These are phyloP conservation scores for Rhodotorula paludigena DNA, from an alignment of 768 basidiomycete species.

Conservation along the genomic window DNA sequence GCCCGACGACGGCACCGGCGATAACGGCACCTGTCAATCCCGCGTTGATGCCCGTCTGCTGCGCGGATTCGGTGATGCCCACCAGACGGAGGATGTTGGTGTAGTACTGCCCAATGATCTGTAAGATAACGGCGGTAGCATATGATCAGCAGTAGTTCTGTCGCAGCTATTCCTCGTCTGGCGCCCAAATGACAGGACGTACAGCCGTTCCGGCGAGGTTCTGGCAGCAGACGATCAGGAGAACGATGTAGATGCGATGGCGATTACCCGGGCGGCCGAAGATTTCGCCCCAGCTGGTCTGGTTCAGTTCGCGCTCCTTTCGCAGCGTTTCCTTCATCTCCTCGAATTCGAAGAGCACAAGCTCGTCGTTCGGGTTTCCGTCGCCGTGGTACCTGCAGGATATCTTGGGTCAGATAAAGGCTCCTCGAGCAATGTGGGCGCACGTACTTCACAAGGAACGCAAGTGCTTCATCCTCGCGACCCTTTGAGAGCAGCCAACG, in stretches of 20 bases:
- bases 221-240: constrained; percentile 29
- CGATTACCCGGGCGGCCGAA: constrained; percentile 18
- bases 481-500: constrained; percentile 40
- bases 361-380: constrained; percentile 40
- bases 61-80: too few relatives aligned
- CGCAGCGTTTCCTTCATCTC: constrained; percentile 48
- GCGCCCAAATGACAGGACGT: background rate
- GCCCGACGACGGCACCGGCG: too few relatives aligned
- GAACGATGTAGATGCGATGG: constrained; percentile 15
- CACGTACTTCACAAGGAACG: constrained; percentile 36
- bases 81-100: too few relatives aligned
- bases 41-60: too few relatives aligned
- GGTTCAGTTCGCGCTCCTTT: constrained; percentile 41
- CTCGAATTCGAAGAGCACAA: constrained; percentile 48
- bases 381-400: constrained; percentile 42
- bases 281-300: constrained; percentile 20
- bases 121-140: too few relatives aligned
- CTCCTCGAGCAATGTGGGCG: too few relatives aligned
- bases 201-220: constrained; percentile 45
- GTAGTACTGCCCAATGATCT: too few relatives aligned
- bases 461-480: constrained; percentile 39
- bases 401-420: too few relatives aligned
- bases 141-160: too few relatives aligned
- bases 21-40: too few relatives aligned
- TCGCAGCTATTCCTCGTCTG: too few relatives aligned